These are phyloP conservation scores for Phytophthora cactorum DNA, from an alignment of 352 stramenopile species.

Conservation along the genomic window DNA sequence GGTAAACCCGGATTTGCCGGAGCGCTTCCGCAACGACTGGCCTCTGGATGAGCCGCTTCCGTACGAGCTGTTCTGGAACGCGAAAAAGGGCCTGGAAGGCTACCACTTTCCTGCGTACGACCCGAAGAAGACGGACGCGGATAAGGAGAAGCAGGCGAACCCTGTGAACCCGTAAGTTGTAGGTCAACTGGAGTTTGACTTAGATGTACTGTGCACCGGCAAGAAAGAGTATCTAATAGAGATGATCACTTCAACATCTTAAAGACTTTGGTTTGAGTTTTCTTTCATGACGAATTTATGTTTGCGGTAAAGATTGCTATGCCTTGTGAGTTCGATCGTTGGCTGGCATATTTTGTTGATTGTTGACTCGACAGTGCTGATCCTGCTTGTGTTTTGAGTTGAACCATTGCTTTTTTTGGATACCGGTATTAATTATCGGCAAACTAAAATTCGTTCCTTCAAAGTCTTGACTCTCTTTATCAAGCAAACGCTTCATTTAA, in stretches of 20 bases:
- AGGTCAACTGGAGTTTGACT: not conserved
- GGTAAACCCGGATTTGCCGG: slow-evolving; percentile 46
- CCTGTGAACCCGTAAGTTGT: slow-evolving; percentile 7
- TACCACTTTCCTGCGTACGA: slow-evolving; percentile 26
- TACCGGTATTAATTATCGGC: no score
- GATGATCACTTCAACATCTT: not conserved
- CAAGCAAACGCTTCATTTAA: no score
- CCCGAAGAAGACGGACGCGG: slow-evolving; percentile 11
- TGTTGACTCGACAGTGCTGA: no score
- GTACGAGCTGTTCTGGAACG: slow-evolving; percentile 30
- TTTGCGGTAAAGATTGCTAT: no score
- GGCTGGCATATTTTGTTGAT: no score
- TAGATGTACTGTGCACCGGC: not conserved
- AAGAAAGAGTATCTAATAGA: not conserved
- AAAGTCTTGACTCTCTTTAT: no score
- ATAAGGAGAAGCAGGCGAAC: slow-evolving; percentile 5
- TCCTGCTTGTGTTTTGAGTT: no score
- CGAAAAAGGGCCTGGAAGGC: slow-evolving; percentile 21
- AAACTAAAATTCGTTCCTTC: no score
- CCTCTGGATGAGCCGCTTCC: slow-evolving; percentile 13
- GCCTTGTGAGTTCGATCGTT: no score
- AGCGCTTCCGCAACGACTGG: slow-evolving; percentile 35
- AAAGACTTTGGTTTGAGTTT: not conserved
- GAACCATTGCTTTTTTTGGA: no score
- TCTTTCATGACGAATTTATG: no score